Conservation (phyloP, 169 alveolate species). For the Plasmodium malariae region DNA sequence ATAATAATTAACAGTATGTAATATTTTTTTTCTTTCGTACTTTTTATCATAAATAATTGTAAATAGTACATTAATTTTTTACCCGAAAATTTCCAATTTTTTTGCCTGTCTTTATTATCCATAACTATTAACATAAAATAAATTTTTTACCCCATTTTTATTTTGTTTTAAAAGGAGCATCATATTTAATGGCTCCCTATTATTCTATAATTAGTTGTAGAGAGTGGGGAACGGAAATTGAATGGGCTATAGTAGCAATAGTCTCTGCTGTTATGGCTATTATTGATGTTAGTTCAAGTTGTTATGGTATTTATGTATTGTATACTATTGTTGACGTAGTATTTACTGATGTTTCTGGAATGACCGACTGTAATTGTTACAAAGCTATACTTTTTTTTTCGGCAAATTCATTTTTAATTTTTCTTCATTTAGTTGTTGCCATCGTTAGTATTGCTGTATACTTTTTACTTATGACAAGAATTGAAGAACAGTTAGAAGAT, state of each 20-base stretch:
- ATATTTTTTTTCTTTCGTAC: constrained; percentile 39
- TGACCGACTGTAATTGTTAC: constrained; percentile 43
- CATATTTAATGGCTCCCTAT: constrained; percentile 64
- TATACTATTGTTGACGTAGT: constrained; percentile 56
- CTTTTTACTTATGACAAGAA: constrained; percentile 43
- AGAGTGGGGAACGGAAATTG: constrained; percentile 82
- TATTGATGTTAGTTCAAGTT: constrained; percentile 79
- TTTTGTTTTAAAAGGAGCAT: constrained; percentile 38
- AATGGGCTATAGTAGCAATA: constrained; percentile 80
- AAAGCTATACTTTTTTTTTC: constrained; percentile 77
- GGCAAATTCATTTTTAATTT: constrained; percentile 78
- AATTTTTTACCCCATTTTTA: constrained; percentile 2
- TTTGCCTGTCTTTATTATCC: background rate
- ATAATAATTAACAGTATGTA: constrained; percentile 44
- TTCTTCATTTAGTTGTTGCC: constrained; percentile 81
- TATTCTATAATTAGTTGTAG: constrained; percentile 66
- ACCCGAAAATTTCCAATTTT: too few relatives aligned
- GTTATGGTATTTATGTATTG: constrained; percentile 56
- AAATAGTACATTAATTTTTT: too few relatives aligned
- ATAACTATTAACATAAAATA: background rate
- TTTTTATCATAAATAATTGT: background rate
- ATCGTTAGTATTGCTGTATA: constrained; percentile 72
- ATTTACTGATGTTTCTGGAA: constrained; percentile 32
- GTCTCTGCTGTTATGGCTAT: constrained; percentile 82
- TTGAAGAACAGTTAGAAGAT: constrained; percentile 80